Evolutionary conservation across 1,284 basidiomycete species (phyloP).

Genomic region (Malassezia globosa): DNA sequence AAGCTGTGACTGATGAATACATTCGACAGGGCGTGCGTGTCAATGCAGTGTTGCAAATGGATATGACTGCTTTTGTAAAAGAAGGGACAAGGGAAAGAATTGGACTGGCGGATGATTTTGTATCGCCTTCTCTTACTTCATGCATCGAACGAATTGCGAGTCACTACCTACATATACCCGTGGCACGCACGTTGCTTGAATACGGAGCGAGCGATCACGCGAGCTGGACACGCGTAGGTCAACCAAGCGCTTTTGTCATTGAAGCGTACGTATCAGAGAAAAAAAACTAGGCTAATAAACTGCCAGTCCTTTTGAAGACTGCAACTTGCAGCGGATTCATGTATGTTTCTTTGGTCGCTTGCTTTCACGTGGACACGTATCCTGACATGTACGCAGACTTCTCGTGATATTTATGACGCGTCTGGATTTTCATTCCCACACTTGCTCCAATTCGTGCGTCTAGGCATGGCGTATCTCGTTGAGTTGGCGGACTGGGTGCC

Average conservation of each 20-base stretch:
- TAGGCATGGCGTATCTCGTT: constrained; percentile 34
- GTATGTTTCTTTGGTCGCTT: constrained; percentile 1
- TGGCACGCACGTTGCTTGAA: constrained; percentile 60
- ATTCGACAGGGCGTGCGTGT: constrained; percentile 58
- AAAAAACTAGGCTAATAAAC: too few relatives aligned
- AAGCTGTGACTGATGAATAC: constrained; percentile 75
- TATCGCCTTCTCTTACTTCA: constrained; percentile 59
- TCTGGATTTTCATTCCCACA: constrained; percentile 38
- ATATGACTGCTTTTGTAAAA: constrained; percentile 72
- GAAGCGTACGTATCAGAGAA: constrained; percentile 19
- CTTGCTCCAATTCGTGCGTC: constrained; percentile 35
- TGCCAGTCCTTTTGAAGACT: constrained; percentile 27
- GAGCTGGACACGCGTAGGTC: constrained; percentile 47
- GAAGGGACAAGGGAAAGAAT: constrained; percentile 71
- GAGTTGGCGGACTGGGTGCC: constrained; percentile 36
- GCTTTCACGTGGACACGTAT: too few relatives aligned
- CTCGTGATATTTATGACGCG: constrained; percentile 23
- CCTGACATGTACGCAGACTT: too few relatives aligned
- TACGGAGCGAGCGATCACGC: constrained; percentile 77
- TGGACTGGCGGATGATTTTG: constrained; percentile 80
- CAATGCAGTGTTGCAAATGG: constrained; percentile 60
- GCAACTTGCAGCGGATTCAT: constrained; percentile 35
- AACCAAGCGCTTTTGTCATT: constrained; percentile 46
- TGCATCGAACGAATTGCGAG: constrained; percentile 64
- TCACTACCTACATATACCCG: constrained; percentile 52